Evolutionary conservation across 1,284 basidiomycete species (phyloP), one percentile per base, ranked within the genome.

Genomic region (Ganoderma multipileum): DNA sequence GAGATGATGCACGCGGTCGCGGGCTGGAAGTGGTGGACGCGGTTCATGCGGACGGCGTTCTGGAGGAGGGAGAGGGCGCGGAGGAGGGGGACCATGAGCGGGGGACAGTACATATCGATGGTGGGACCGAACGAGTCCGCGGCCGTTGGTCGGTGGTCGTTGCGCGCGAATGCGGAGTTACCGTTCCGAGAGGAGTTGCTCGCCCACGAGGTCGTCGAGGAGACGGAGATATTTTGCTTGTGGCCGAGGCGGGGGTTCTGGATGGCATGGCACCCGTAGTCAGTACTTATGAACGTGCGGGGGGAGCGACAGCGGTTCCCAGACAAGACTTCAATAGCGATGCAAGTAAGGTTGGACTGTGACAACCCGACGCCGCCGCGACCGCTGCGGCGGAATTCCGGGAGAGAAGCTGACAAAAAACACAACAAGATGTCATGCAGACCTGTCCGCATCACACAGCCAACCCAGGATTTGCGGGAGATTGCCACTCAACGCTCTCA

Each of bases 1-100:
- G 95, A 96, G 74, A 99, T 97, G 73, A 99, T 94, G 77, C 92
- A 96, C 8, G 92, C 92, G 1, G 93, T 92, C 2, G 92, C 91
- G 23, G 93, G 92, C 76, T 93, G 91, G 75, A 94, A 96, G 80
- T 96, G 95, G 0, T 90, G 82, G n/a, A 90, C 82, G 38, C 94
- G 89, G 72, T 91, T 90, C 36, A 89, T 85, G 28, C 89, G 86
- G 23, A 96, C 95, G 1, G 96, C 94, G 64, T 88, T 92, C 76
- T 96, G 93, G 28, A 99, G 86, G 28, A 98, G 84, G 5, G 93
- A 91, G 52, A 98, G 85, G 20, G 94, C 94, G 73, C 97, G 95
- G 9, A 94, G 83, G 60, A 98, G 88, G 16, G 93, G 89, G 38
- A 89, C 82, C 89, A 94, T 93, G 38, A 93, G 80, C 11, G 90